Percentiles rank a stretch among this genome's conserved stretches.
phyloP scores from a whole-genome alignment of 805 yeast genomes.

The Candida maris region DNA sequence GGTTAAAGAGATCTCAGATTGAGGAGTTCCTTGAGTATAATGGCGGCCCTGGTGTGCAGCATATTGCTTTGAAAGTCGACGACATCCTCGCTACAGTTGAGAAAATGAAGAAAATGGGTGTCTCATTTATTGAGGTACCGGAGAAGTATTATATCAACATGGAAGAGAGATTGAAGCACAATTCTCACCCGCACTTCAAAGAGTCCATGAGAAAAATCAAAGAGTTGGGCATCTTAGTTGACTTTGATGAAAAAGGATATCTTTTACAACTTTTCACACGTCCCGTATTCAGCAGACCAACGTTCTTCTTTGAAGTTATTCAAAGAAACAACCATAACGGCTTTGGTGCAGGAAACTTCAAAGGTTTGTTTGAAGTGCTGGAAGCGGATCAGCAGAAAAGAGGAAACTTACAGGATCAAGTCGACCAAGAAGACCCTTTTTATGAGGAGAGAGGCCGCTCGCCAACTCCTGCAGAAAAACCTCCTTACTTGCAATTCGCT shows the following conservation, averaged over 20 bases:
- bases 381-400: conserved; percentile 72
- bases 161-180: conserved; percentile 36
- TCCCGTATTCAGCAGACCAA: conserved; percentile 75
- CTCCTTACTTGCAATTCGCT: background rate
- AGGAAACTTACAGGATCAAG: conserved; percentile 50
- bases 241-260: conserved; percentile 75
- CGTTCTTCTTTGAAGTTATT: conserved; percentile 76
- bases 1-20: conserved; percentile 65
- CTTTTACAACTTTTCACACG: conserved; percentile 76
- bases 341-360: conserved; percentile 87
- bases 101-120: conserved; percentile 56
- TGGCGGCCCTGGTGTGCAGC: conserved; percentile 84
- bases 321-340: conserved; percentile 80
- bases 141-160: conserved; percentile 53
- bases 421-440: conserved; percentile 10
- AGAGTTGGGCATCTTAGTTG: conserved; percentile 61
- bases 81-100: conserved; percentile 57
- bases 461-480: conserved; percentile 8
- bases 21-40: conserved; percentile 76
- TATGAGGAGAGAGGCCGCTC: conserved; percentile 8
- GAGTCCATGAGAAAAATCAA: conserved; percentile 52
- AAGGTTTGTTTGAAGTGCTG: conserved; percentile 73
- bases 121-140: conserved; percentile 64
- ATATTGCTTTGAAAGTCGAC: conserved; percentile 64
- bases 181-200: conserved; percentile 38